A percentile compares a stretch with the other conserved stretches of the same genome.
Conservation (phyloP, 2,329 filamentous ascomycete species). For the Chaetomiaceae sp. region DNA sequence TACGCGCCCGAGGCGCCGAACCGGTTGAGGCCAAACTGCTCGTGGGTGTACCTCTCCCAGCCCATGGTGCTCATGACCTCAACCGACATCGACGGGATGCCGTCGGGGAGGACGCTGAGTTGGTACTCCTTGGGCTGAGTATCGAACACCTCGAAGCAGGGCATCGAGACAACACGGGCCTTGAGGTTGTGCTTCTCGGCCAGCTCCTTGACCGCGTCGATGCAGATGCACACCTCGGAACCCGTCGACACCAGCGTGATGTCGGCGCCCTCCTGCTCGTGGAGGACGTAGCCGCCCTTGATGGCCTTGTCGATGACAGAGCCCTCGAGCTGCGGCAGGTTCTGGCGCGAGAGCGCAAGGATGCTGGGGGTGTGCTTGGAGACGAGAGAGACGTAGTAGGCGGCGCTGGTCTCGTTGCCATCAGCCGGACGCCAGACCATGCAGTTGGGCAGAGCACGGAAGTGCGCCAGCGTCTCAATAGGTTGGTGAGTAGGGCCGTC, state of each 20-base stretch:
- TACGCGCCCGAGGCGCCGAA: slow-evolving; percentile 97
- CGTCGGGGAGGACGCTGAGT: slow-evolving; percentile 86
- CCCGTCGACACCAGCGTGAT: slow-evolving; percentile 92
- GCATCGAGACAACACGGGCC: slow-evolving; percentile 90
- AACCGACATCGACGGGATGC: slow-evolving; percentile 86
- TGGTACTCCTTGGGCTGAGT: slow-evolving; percentile 91
- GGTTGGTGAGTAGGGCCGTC: slow-evolving; percentile 98
- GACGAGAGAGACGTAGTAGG: slow-evolving; percentile 93
- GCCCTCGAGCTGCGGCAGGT: slow-evolving; percentile 94
- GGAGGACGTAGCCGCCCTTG: slow-evolving; percentile 92
- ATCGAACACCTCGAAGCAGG: slow-evolving; percentile 97
- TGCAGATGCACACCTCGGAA: slow-evolving; percentile 89
- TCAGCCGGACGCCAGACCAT: slow-evolving; percentile 99
- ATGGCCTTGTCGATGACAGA: slow-evolving; percentile 82
- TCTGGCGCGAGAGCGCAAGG: slow-evolving; percentile 92
- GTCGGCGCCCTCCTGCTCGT: slow-evolving; percentile 77
- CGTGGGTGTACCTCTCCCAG: slow-evolving; percentile 98
- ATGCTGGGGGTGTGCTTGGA: slow-evolving; percentile 88
- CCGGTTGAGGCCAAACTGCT: slow-evolving; percentile 98
- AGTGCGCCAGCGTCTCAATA: slow-evolving; percentile 96
- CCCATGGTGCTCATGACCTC: slow-evolving; percentile 97
- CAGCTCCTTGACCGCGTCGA: slow-evolving; percentile 89
- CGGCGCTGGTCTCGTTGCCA: slow-evolving; percentile 95
- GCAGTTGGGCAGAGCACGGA: slow-evolving; percentile 97
- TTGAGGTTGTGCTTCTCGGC: slow-evolving; percentile 82